These are phyloP conservation scores for Elsinoe batatas DNA, from an alignment of 2,329 filamentous ascomycete species.

Conservation along the genomic window DNA sequence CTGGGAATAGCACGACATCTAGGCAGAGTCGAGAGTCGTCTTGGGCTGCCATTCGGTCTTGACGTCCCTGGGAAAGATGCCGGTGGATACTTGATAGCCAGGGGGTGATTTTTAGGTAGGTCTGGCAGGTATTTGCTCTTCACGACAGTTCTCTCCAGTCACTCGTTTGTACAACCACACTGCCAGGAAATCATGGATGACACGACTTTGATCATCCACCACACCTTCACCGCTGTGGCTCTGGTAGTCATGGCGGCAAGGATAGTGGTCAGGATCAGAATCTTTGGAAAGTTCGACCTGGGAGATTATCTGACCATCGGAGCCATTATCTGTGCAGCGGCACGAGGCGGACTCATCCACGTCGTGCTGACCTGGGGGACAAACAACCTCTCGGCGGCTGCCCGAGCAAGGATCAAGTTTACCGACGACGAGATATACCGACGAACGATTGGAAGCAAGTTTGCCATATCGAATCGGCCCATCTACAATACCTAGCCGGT, in stretches of 20 bases:
- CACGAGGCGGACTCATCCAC: neutral
- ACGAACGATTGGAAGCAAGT: constrained; percentile 7
- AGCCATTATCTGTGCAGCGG: constrained; percentile 4
- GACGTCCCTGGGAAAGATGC: neutral
- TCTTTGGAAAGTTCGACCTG: constrained; percentile 3
- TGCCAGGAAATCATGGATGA: neutral
- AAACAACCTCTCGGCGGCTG: constrained; percentile 6
- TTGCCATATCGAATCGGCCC: constrained; percentile 3
- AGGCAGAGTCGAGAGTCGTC: neutral
- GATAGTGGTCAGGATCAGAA: neutral
- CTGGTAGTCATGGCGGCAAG: constrained; percentile 8
- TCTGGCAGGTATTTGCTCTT: neutral
- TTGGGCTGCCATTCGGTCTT: constrained; percentile 1
- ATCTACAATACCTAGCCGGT: constrained; percentile 6
- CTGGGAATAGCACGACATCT: neutral
- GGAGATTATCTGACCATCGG: constrained; percentile 7
- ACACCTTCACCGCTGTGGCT: constrained; percentile 8
- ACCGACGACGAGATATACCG: constrained; percentile 7
- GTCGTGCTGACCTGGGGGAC: constrained; percentile 7
- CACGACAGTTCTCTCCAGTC: neutral
- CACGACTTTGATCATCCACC: constrained; percentile 7
- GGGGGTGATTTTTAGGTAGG: neutral
- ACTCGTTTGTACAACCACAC: neutral
- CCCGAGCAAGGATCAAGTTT: neutral
- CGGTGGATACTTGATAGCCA: neutral